Evolutionary conservation across 139 green algal genomes (phyloP), one percentile per base, ranked within the genome.

Genomic region (Volvox reticuliferus): DNA sequence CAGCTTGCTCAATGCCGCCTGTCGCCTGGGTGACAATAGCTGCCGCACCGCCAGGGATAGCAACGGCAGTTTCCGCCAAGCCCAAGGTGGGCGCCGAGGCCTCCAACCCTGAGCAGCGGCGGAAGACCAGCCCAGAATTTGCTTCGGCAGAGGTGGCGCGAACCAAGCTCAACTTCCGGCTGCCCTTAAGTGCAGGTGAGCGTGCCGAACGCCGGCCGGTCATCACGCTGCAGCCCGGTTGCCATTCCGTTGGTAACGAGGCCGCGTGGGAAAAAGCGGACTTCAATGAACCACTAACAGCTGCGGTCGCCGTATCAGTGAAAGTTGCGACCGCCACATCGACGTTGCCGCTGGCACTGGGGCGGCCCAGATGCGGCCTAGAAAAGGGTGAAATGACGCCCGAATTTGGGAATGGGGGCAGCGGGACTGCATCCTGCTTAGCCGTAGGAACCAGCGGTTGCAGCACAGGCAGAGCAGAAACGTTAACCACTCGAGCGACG

Each of bases 101-200:
- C 20, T 2, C 50, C 18, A 89, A 35, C 21, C 84, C 83, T 5
- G 85, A 89, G 28, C 37, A 69, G 13, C 69, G 69, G 18, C 85
- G 85, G 0, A 36, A 82, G 20, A 55, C 14, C 3, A 37, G 26
- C 28, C 68, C 62, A 28, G 36, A 68, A 36, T 63, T 61, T 2
- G 33, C n/a, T 36, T 89, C 69, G 5, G 44, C 36, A 16, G 83
- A 88, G 13, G 83, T 61, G 3, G 85, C 85, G 12, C 85, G 69
- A 14, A 28, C 26, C 0, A 89, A 36, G 85, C 85, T 89, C 5
- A 82, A 24, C 37, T 35, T 62, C 28, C 85, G 69, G 32, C 69
- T 71, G 37, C 69, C 85, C 69, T 82, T 89, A 30, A 13, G 68
- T 2, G 85, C 85, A 17, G 85, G 71, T 30, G 85, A 82, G 85